These are phyloP conservation scores for Filosporella fistucella DNA, from an alignment of 495 filamentous ascomycete species.

Conservation along the genomic window DNA sequence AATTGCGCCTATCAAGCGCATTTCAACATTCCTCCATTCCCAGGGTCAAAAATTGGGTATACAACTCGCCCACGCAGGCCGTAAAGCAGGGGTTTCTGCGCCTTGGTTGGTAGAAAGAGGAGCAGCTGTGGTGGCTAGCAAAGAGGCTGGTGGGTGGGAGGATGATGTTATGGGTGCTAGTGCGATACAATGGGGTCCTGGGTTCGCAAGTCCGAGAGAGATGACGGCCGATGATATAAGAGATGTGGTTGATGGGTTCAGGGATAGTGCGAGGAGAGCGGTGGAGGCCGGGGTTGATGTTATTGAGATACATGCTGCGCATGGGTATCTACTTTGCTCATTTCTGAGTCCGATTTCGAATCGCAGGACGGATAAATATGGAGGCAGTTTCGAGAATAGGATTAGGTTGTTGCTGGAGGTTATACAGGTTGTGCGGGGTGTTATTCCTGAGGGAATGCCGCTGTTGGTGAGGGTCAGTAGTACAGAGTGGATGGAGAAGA, in stretches of 20 bases:
- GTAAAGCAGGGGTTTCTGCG: constrained; percentile 61
- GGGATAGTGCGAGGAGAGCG: constrained; percentile 52
- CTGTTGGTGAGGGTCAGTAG: constrained; percentile 66
- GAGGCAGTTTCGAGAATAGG: constrained; percentile 54
- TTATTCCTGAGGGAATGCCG: constrained; percentile 56
- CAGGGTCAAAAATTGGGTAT: constrained; percentile 67
- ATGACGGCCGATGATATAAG: constrained; percentile 60
- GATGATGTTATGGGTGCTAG: constrained; percentile 59
- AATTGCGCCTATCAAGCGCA: constrained; percentile 55
- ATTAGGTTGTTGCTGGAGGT: constrained; percentile 42
- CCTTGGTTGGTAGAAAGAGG: constrained; percentile 49
- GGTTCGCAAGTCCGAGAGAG: constrained; percentile 45
- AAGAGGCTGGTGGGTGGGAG: constrained; percentile 63
- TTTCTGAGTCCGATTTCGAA: constrained; percentile 63
- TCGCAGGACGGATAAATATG: constrained; percentile 50
- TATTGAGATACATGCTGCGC: constrained; percentile 59
- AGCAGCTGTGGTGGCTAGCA: constrained; percentile 38
- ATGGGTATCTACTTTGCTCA: constrained; percentile 60
- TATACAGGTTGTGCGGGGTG: constrained; percentile 38
- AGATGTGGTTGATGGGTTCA: constrained; percentile 56
- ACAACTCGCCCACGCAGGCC: constrained; percentile 70
- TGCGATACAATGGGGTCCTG: constrained; percentile 31
- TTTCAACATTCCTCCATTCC: constrained; percentile 55
- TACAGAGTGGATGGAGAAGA: constrained; percentile 66
- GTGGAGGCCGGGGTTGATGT: constrained; percentile 65